Base-by-base conservation (phyloP, 2,329 filamentous ascomycete genomes). In the Pseudogymnoascus destructans region DNA sequence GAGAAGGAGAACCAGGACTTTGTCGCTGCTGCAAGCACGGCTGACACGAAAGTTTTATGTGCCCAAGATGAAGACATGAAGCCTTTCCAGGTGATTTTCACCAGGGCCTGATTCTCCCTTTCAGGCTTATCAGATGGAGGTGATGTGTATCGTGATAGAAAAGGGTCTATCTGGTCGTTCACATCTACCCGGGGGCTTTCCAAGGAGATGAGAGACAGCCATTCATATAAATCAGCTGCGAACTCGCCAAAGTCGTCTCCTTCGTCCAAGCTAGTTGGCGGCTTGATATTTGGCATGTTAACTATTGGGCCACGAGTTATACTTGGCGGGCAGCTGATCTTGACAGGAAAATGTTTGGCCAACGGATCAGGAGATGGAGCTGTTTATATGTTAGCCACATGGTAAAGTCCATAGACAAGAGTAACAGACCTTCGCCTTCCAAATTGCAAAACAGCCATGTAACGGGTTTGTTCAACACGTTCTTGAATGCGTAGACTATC, bases 391-490 rank as follows among this genome's bases (percentile, higher is more conserved):
- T 58, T 15, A 60, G 35, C 42, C 55, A 32, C 32, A 17, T 30
- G 15, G 23, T 33, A 57, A 42, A 33, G 35, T 42, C n/a, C 55
- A 17, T 56, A 56, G 46, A 8, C 17, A 57, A 21, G 25, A 36
- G 15, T 33, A 38, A 62, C 69, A 63, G 72, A 82, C 79, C 71
- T 61, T 73, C 74, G 63, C 66, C 66, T 56, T 64, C 72, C 38
- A 84, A 69, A 65, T 90, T 85, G 66, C 78, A 85, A 65, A 93
- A 91, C 0, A 97, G 73, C 90, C 92, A 96, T 1, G 80, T 80
- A 19, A 85, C 66, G 1, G 84, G 81, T 46, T 77, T 72, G 55
- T 78, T 80, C 19, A 96, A 75, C 19, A 89, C 88, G 62, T 89
- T 88, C 65, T 85, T 84, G 69, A 84, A 89, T 11, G 89, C 89